Base-by-base conservation (phyloP, 2,329 filamentous ascomycete genomes). In the Fusarium sp. region DNA sequence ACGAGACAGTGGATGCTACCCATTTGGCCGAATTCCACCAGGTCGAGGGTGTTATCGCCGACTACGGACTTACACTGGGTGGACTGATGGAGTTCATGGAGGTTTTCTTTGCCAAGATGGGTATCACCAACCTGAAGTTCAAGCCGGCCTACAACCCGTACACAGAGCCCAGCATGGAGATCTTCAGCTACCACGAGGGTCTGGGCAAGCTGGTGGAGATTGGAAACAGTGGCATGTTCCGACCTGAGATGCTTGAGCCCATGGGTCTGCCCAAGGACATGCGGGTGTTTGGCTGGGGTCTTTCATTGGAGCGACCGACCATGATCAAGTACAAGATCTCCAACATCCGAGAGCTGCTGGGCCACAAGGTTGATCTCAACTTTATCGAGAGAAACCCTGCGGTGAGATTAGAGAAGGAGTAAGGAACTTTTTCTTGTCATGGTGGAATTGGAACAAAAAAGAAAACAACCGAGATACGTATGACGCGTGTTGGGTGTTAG, bases 1-100 rank as follows among this genome's bases (percentile, higher is more conserved):
- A 99, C 80, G 96, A 99, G 81, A 93, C 93, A 4, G 94, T 99
- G 59, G 96, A 99, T 76, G 94, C 94, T 15, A 99, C 96, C 10
- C 96, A 99, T 84, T 81, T 99, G 75, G 94, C 94, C 38, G 96
- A 99, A 80, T 99, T 99, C 86, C 96, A 99, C 82, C 96, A 99
- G 78, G 93, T 98, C 32, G 96, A 99, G 81, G 96, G 96, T 80
- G 95, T 99, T 49, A 98, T 99, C 81, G 96, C 96, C 24, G 96
- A 99, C 81, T 98, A 97, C 78, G 91, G 91, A 34, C 85, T 99
- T 65, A 96, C 95, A 1, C 87, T 98, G 19, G 96, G 96, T 70
- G 96, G 94, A 45, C 84, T 98, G 59, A 97, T 97, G 85, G 93
- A 86, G 88, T 81, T 98, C 83, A 94, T 98, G 86, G 91, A 95